Base-by-base conservation (phyloP, 768 basidiomycete genomes). In the Mycena albidolilacea region DNA sequence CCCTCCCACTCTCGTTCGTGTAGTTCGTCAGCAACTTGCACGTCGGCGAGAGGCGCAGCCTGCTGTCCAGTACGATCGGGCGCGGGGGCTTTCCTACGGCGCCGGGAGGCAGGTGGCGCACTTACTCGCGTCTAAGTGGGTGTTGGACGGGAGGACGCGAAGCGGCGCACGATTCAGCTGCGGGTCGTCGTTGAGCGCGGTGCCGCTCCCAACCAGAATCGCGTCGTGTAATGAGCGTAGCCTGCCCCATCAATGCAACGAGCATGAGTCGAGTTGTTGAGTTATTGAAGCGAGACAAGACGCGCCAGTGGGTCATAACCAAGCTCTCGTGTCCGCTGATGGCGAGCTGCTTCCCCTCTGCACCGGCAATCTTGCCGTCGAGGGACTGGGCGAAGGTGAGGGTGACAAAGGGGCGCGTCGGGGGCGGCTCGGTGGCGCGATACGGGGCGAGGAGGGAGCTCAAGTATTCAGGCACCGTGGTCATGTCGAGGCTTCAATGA, bases 271-370 rank as follows among this genome's bases (percentile, higher is more conserved):
- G 54, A 57, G 61, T 64, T 63, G 52, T 54, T 23, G 6, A 35
- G 5, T 38, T 58, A 30, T 9, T 12, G 14, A 62, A 14, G 43
- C 61, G 44, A 6, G 38, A 57, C 35, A 5, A 44, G 11, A 21
- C 88, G 73, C 78, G 96, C 97, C 95, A 94, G 81, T 99, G 97
- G 12, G 97, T 99, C 93, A 99, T 95, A 52, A 89, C 75, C 92
- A 97, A 93, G 81, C 94, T 96, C 77, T 98, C 94, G 58, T 85
- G 82, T 8, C 97, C 95, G 76, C 95, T 97, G 48, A 99, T 85
- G 39, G 88, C 87, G 44, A 99, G 88, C 83, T 97, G 96, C 67
- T 83, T 85, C 12, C 95, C 92, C 9, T 86, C 84, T 7, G 82
- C 82, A 2, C 94, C 96, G 0, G 96, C 95, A 67, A 99, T 98